Evolutionary conservation across 2,329 filamentous ascomycete species (phyloP).

Genomic region (Penicillium crustosum): DNA sequence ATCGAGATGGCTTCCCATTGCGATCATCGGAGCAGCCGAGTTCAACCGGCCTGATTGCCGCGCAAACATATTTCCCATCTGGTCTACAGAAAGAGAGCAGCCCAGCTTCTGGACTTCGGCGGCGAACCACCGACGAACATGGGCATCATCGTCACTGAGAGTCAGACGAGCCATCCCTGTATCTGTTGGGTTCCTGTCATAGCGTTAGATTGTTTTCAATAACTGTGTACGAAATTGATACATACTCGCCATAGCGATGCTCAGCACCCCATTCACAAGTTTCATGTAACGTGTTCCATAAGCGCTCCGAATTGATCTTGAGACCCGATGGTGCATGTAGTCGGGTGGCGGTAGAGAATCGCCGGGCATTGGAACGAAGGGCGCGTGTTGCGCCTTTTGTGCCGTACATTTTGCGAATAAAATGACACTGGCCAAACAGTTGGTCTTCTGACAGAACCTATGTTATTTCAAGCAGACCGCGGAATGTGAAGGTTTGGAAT

Average conservation of each 20-base stretch:
- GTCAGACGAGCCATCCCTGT: constrained; percentile 69
- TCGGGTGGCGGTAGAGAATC: constrained; percentile 15
- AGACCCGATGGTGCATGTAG: constrained; percentile 23
- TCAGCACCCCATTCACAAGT: constrained; percentile 36
- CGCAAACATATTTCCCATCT: constrained; percentile 51
- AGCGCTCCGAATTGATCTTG: constrained; percentile 28
- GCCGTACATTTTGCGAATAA: constrained; percentile 10
- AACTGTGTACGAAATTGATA: neutral
- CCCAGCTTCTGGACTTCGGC: constrained; percentile 59
- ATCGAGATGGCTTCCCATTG: constrained; percentile 49
- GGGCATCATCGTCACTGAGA: constrained; percentile 66
- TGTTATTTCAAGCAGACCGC: neutral
- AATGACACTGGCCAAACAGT: neutral
- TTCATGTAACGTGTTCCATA: constrained; percentile 34
- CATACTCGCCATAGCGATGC: constrained; percentile 32
- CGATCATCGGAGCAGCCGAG: constrained; percentile 31
- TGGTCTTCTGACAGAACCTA: neutral
- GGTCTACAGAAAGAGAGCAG: constrained; percentile 64
- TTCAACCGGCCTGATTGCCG: constrained; percentile 19
- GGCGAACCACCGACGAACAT: constrained; percentile 69
- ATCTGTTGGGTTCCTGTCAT: constrained; percentile 22
- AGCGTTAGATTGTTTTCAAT: neutral
- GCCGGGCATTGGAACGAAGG: constrained; percentile 11
- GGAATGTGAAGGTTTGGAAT: neutral
- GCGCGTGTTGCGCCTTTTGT: constrained; percentile 6